Percentiles rank a stretch among this genome's conserved stretches.
Conservation (phyloP, 2,329 filamentous ascomycete species). For the Colletotrichum paranaense region DNA sequence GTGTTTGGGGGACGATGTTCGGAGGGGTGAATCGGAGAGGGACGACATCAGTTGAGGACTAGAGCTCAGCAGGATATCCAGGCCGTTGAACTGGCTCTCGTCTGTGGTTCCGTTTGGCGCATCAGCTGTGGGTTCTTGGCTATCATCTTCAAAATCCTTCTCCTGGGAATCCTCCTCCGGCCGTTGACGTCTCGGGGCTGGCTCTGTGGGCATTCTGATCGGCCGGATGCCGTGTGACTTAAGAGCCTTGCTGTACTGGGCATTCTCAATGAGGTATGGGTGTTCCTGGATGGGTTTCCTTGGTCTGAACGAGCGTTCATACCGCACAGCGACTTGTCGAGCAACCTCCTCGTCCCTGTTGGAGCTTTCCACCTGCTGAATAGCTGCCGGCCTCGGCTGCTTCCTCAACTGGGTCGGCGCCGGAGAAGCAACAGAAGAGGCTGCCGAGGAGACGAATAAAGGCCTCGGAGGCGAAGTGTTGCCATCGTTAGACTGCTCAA, state of each 20-base stretch:
- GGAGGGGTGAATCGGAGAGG: constrained; percentile 12
- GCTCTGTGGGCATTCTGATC: constrained; percentile 53
- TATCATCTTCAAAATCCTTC: constrained; percentile 63
- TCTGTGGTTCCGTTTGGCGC: constrained; percentile 44
- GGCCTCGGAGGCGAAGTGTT: not conserved
- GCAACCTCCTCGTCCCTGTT: constrained; percentile 19
- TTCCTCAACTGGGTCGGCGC: not conserved
- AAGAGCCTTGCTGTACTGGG: constrained; percentile 63
- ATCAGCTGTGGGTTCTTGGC: constrained; percentile 52
- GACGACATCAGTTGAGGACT: constrained; percentile 3
- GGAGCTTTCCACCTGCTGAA: not conserved
- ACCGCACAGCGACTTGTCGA: constrained; percentile 43
- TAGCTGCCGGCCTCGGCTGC: not conserved
- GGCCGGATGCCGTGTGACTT: constrained; percentile 67
- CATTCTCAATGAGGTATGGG: constrained; percentile 68
- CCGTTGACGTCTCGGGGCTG: constrained; percentile 39
- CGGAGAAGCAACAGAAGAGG: not conserved
- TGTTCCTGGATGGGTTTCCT: constrained; percentile 72
- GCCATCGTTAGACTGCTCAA: not conserved
- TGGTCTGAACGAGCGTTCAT: constrained; percentile 64
- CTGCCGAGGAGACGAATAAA: not conserved
- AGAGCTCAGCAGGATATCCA: not conserved
- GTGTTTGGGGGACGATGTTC: constrained; percentile 34
- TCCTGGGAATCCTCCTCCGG: constrained; percentile 59
- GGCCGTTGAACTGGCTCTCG: constrained; percentile 47